Percentiles rank a stretch among this genome's conserved stretches.
phyloP scores from a whole-genome alignment of 1,284 basidiomycete species.

The Mycosarcoma maydis region DNA sequence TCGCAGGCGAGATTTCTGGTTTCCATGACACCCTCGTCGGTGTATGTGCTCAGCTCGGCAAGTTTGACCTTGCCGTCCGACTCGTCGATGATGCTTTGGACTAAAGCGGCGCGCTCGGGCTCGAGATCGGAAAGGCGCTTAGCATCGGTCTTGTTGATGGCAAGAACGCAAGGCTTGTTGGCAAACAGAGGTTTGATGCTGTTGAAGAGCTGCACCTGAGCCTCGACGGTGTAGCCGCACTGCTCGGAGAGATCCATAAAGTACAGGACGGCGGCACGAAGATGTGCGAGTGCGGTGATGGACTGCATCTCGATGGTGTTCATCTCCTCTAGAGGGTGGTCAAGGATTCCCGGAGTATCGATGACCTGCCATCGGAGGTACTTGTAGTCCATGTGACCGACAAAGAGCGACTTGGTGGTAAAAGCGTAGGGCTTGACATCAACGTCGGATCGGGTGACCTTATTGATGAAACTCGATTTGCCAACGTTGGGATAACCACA shows the following conservation, averaged over 20 bases:
- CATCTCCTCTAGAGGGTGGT: constrained; percentile 67
- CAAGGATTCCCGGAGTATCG: constrained; percentile 66
- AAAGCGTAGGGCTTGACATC: constrained; percentile 67
- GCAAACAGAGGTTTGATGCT: constrained; percentile 67
- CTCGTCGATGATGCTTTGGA: constrained; percentile 59
- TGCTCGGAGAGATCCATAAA: constrained; percentile 67
- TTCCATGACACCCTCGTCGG: constrained; percentile 66
- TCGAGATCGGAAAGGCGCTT: constrained; percentile 59
- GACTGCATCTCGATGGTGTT: constrained; percentile 68
- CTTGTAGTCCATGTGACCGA: constrained; percentile 67
- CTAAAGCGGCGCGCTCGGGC: constrained; percentile 53
- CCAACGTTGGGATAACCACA: constrained; percentile 67
- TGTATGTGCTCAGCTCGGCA: constrained; percentile 64
- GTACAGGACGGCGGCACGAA: constrained; percentile 65
- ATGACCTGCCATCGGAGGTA: constrained; percentile 67
- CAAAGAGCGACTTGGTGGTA: constrained; percentile 67
- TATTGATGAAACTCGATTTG: constrained; percentile 67
- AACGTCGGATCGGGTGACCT: constrained; percentile 66
- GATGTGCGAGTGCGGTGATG: constrained; percentile 66
- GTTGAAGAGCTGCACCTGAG: constrained; percentile 66
- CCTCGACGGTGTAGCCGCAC: constrained; percentile 66
- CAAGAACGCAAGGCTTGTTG: constrained; percentile 66
- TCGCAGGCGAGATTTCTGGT: constrained; percentile 64
- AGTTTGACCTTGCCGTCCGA: constrained; percentile 60
- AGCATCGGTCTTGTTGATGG: constrained; percentile 66